Conservation (phyloP, 768 basidiomycete species). For the Xanthoconium purpureum region DNA sequence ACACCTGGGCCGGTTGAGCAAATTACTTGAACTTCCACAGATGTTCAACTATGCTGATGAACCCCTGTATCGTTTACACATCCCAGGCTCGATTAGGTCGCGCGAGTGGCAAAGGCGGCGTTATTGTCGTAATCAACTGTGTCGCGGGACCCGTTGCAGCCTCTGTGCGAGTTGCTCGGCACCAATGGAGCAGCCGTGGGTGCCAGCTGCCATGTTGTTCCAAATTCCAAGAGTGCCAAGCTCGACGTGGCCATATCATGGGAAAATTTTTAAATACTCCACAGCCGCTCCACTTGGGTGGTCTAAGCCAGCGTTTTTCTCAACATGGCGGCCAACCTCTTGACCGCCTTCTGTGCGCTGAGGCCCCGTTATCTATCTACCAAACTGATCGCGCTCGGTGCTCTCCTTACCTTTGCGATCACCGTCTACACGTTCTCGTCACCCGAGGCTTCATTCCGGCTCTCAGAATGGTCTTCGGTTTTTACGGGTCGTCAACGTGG, state of each 20-base stretch:
- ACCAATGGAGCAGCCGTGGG: background rate
- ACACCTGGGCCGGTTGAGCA: too few species aligned
- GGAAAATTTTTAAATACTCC: background rate
- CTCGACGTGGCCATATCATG: background rate
- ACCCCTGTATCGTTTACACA: too few species aligned
- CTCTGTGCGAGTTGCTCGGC: too few species aligned
- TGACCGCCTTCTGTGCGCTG: constrained; percentile 8
- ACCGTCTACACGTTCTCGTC: constrained; percentile 32
- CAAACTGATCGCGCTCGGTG: constrained; percentile 26
- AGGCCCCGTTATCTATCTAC: constrained; percentile 22
- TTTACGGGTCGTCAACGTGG: constrained; percentile 28
- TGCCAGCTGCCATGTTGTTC: background rate
- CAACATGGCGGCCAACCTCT: constrained; percentile 2
- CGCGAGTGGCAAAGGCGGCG: too few species aligned
- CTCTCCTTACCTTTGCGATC: constrained; percentile 25
- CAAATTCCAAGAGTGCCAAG: background rate
- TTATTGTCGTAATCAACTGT: too few species aligned
- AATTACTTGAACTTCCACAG: too few species aligned
- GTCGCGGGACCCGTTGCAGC: too few species aligned
- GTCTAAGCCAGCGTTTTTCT: background rate
- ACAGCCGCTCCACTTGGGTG: background rate
- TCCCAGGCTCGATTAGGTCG: too few species aligned
- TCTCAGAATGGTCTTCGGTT: constrained; percentile 20
- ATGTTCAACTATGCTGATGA: too few species aligned
- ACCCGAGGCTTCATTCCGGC: constrained; percentile 11